phyloP scores from a whole-genome alignment of 2,329 filamentous ascomycete genomes.

The Neofusicoccum parvum region DNA sequence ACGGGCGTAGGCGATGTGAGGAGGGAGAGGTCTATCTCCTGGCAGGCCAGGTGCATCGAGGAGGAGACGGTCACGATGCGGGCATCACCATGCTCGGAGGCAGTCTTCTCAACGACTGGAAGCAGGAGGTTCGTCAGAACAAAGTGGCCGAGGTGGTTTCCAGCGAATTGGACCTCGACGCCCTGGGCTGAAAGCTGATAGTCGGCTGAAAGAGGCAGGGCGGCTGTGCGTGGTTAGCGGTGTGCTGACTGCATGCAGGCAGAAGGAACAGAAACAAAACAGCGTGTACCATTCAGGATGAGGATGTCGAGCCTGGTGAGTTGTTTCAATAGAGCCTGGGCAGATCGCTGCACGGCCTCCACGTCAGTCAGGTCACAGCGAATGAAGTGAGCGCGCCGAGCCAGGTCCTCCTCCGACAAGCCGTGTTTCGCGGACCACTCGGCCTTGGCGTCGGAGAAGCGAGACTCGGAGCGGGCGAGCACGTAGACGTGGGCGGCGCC shows the following conservation, averaged over 20 bases:
- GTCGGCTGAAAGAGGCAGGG: conserved; percentile 26
- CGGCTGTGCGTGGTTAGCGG: conserved; percentile 16
- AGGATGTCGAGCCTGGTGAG: conserved; percentile 35
- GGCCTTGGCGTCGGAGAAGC: conserved; percentile 28
- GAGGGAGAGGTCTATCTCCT: conserved; percentile 29
- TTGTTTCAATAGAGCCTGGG: conserved; percentile 26
- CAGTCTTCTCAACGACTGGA: conserved; percentile 21
- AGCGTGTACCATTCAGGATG: conserved; percentile 23
- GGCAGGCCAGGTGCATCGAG: conserved; percentile 32
- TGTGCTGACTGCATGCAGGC: conserved; percentile 12
- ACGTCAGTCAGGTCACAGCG: conserved; percentile 36
- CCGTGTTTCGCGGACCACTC: conserved; percentile 28
- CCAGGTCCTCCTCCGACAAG: conserved; percentile 26
- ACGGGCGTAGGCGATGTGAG: conserved; percentile 28
- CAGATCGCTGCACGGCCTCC: conserved; percentile 26
- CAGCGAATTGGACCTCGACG: conserved; percentile 25
- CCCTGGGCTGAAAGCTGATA: conserved; percentile 30
- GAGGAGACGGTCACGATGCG: conserved; percentile 28
- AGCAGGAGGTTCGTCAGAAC: conserved; percentile 25
- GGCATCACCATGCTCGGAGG: conserved; percentile 16
- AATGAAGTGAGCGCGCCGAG: conserved; percentile 30
- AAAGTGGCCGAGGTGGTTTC: conserved; percentile 27
- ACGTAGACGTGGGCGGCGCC: conserved; percentile 33
- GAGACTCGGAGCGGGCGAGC: conserved; percentile 30
- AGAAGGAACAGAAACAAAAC: background rate